Evolutionary conservation across 164 flowering plant species (phyloP), one percentile per base, ranked within the genome.

Genomic region (Umbilicus rupestris): DNA sequence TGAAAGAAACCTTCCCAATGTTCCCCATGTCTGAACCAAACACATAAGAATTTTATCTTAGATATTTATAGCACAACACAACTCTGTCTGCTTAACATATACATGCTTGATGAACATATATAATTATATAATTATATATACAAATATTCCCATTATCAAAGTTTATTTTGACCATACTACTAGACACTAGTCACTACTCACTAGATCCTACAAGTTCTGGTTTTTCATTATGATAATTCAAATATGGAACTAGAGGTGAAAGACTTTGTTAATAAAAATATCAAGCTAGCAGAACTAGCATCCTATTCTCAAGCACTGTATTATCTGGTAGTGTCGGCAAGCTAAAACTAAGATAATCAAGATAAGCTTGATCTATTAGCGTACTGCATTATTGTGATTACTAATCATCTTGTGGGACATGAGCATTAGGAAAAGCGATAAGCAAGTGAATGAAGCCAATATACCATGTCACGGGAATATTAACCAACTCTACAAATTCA

Each of bases 1-100:
- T 52, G 59, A 52, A 52, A 24, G 29, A 67, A 71, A 0, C 31
- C 37, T 57, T 66, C 70, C 17, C 17, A 24, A 26, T 11, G 9
- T 22, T 50, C 17, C 20, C 7, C 57, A 50, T 50, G 57, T n/a
- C 20, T 50, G 57, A n/a, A 50, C 20, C 57, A 50, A 50, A 19
- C 7, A n/a, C 52, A 47, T 47, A 47, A 3, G 12, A 22, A 50
- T n/a, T n/a, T n/a, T n/a, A 50, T 20, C 20, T 20, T 11, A 50
- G 28, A 50, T 7, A 50, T 5, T 50, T 50, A n/a, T 9, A n/a
- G 55, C 55, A 49, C 55, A 49, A 46, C 50, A 46, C 20, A 50
- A 7, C 11, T 50, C 57, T 50, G 57, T 22, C 57, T 50, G n/a
- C n/a, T 35, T 3, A 35, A 35, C 37, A 35, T 35, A 35, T 35